phyloP scores from a whole-genome alignment of 345 rosid species.

The Populus pruinosa region DNA sequence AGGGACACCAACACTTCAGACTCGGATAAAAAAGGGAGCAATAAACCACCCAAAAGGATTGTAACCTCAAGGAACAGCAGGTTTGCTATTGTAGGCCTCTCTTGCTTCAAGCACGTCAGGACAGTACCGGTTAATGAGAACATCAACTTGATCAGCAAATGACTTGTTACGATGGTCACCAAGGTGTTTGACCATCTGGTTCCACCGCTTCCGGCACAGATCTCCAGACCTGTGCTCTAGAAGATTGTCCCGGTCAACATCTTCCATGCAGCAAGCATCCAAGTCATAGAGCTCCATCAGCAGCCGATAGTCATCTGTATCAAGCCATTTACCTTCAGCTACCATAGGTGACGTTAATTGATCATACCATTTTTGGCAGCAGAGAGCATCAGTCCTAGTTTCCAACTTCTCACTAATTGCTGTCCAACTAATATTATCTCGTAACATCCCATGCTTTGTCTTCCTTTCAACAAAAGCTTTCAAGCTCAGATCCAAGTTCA shows the following conservation, averaged over 20 bases:
- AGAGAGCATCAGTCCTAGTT: conserved; percentile 34
- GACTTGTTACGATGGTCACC: no score
- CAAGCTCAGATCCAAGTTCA: conserved; percentile 56
- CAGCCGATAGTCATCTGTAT: conserved; percentile 66
- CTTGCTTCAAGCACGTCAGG: no score
- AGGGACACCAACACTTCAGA: no score
- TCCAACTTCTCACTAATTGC: conserved; percentile 52
- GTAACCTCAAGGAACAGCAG: no score
- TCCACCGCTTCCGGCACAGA: no score
- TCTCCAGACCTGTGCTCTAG: no score
- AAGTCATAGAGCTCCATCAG: conserved; percentile 44
- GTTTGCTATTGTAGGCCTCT: no score
- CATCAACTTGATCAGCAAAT: no score
- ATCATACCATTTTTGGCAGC: conserved; percentile 66
- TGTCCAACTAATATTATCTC: conserved; percentile 72
- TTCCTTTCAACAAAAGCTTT: conserved; percentile 47
- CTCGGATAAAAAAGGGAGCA: no score
- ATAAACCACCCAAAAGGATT: no score
- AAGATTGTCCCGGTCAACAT: conserved; percentile 78
- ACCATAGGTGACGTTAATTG: conserved; percentile 65
- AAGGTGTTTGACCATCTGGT: no score
- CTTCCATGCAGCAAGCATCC: conserved; percentile 75
- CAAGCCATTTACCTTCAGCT: conserved; percentile 59
- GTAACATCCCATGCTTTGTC: conserved; percentile 63
- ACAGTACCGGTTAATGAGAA: no score